Percentiles rank a stretch among this genome's conserved stretches.
phyloP scores from a whole-genome alignment of 345 rosid genomes.

The Isatis tinctoria region DNA sequence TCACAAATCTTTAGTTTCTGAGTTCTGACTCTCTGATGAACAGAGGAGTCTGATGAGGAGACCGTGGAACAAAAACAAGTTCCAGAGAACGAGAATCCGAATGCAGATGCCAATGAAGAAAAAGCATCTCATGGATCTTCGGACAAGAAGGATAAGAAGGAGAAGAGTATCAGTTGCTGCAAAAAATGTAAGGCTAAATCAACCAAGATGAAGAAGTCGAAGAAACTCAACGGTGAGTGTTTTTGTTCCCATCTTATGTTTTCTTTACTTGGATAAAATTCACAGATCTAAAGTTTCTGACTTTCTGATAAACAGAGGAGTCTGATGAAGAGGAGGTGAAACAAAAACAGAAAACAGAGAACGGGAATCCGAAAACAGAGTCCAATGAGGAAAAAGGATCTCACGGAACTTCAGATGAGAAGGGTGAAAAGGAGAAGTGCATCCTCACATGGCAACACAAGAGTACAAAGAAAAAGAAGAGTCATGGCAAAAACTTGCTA shows the following conservation, averaged over 20 bases:
- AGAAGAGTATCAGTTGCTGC: constrained; percentile 20
- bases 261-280: not conserved
- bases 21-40: constrained; percentile 9
- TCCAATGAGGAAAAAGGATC: not conserved
- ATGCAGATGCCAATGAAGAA: constrained; percentile 2
- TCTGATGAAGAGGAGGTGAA: not conserved
- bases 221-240: constrained; percentile 15
- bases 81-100: constrained; percentile 6
- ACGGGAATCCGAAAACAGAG: constrained; percentile 5
- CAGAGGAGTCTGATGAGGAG: constrained; percentile 4
- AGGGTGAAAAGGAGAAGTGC: constrained; percentile 6
- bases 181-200: constrained; percentile 14
- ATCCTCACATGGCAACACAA: constrained; percentile 17
- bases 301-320: constrained; percentile 22
- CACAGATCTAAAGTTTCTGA: not conserved
- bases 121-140: not conserved
- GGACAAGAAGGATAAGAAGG: not conserved
- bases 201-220: not conserved
- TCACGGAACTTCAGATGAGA: not conserved
- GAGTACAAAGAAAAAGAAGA: constrained; percentile 23
- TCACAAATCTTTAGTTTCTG: not conserved
- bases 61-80: not conserved
- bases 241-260: not conserved
- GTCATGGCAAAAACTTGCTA: not conserved
- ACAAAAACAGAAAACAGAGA: not conserved